These are phyloP conservation scores for Oryza nivara DNA, from an alignment of 176 grass and related monocot species.

Conservation along the genomic window DNA sequence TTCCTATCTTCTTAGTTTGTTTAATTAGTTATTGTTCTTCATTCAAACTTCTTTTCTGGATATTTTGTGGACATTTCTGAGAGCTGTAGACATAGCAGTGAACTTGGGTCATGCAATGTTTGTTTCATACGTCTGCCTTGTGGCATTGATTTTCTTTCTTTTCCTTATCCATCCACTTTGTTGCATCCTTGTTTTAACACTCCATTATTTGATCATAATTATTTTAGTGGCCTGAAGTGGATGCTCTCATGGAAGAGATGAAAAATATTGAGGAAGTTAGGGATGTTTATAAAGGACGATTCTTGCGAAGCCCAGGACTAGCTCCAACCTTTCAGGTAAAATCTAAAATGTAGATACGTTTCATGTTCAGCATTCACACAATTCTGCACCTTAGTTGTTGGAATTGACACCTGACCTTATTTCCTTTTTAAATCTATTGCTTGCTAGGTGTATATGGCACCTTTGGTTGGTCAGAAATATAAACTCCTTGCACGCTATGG, in stretches of 20 bases:
- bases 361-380: not conserved
- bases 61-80: not conserved
- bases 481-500: constrained; percentile 88
- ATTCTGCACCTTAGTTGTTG: not conserved
- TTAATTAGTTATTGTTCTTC: not conserved
- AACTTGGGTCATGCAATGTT: not conserved
- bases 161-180: not conserved
- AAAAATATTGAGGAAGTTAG: constrained; percentile 67
- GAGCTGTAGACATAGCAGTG: not conserved
- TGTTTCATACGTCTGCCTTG: not conserved
- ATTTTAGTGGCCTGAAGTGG: constrained; percentile 88
- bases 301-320: constrained; percentile 81
- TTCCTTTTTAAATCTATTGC: constrained; percentile 16
- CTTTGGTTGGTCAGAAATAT: constrained; percentile 70
- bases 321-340: constrained; percentile 91
- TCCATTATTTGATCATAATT: constrained; percentile 15
- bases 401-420: not conserved
- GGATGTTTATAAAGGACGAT: constrained; percentile 82
- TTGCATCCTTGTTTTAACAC: not conserved
- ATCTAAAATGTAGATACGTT: not conserved
- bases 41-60: not conserved
- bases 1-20: not conserved
- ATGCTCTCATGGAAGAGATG: constrained; percentile 80
- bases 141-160: not conserved
- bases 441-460: constrained; percentile 89